phyloP scores from a whole-genome alignment of 177 flowering plant genomes.

The Telopea speciosissima region DNA sequence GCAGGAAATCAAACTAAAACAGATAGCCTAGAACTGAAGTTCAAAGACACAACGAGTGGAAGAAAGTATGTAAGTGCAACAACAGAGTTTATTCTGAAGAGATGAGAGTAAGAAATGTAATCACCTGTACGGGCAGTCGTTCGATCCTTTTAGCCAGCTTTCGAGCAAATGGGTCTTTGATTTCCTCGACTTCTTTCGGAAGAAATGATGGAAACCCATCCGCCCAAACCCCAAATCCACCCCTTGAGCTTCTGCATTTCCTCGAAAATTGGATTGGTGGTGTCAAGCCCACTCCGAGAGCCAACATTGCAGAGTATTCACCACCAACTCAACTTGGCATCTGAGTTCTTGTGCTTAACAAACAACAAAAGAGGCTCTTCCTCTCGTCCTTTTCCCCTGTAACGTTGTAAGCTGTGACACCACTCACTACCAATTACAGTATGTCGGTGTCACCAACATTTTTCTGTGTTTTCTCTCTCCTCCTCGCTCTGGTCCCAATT shows the following conservation, averaged over 20 bases:
- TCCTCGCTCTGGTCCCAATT: too few relatives aligned
- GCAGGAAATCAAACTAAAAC: too few relatives aligned
- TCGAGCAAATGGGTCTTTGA: constrained; percentile 71
- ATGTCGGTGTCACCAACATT: too few relatives aligned
- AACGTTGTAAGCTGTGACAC: too few relatives aligned
- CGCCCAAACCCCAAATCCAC: constrained; percentile 6
- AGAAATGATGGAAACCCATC: constrained; percentile 65
- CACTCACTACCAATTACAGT: too few relatives aligned
- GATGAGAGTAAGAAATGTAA: neutral
- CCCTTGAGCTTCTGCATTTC: neutral
- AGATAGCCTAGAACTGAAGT: too few relatives aligned
- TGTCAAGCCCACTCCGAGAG: neutral
- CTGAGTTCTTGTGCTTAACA: neutral
- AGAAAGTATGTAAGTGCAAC: too few relatives aligned
- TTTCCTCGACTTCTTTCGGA: constrained; percentile 59
- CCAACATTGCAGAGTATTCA: neutral
- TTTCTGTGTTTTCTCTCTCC: too few relatives aligned
- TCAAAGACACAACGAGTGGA: too few relatives aligned
- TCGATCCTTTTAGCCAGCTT: constrained; percentile 66
- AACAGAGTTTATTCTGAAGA: too few relatives aligned
- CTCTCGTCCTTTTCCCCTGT: too few relatives aligned
- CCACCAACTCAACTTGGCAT: neutral
- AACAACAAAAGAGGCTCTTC: too few relatives aligned
- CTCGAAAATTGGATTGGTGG: neutral
- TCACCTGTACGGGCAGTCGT: constrained; percentile 62